Percentiles rank a stretch among this genome's conserved stretches.
phyloP scores from a whole-genome alignment of 1,139 yeast species.

The Saccharomyces hybrid region DNA sequence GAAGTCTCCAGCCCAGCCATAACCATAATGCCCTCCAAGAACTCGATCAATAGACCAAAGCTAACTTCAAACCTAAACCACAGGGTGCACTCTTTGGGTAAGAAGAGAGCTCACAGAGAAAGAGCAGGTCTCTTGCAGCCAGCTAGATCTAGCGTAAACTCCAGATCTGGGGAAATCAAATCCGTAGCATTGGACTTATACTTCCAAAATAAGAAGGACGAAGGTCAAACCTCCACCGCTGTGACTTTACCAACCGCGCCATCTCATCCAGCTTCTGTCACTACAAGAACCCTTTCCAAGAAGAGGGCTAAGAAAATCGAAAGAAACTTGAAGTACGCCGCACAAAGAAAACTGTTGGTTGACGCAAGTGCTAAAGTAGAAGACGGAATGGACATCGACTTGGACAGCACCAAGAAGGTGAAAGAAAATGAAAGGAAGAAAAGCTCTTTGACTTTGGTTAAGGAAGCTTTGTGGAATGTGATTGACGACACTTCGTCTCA shows the following conservation, averaged over 20 bases:
- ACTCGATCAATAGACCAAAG: slow-evolving; percentile 75
- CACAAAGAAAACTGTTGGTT: slow-evolving; percentile 45
- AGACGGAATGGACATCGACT: slow-evolving; percentile 41
- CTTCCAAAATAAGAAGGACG: slow-evolving; percentile 34
- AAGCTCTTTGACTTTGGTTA: slow-evolving; percentile 43
- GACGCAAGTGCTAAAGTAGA: slow-evolving; percentile 44
- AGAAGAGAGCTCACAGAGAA: slow-evolving; percentile 51
- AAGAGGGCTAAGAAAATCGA: slow-evolving; percentile 78
- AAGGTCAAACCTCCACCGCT: slow-evolving; percentile 12
- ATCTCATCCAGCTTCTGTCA: slow-evolving; percentile 37
- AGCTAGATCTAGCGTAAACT: slow-evolving; percentile 40
- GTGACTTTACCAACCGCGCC: background rate
- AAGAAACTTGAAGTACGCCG: slow-evolving; percentile 67
- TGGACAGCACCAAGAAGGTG: slow-evolving; percentile 35
- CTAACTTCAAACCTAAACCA: slow-evolving; percentile 48
- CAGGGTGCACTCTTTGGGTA: slow-evolving; percentile 48
- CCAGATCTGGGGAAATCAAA: slow-evolving; percentile 42
- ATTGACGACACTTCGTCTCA: slow-evolving; percentile 47
- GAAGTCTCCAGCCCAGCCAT: background rate
- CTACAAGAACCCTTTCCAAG: slow-evolving; percentile 60
- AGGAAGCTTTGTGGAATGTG: slow-evolving; percentile 62
- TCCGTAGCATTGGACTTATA: slow-evolving; percentile 62
- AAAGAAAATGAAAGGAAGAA: slow-evolving; percentile 24
- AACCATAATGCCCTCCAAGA: slow-evolving; percentile 61
- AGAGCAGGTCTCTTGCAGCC: slow-evolving; percentile 37